These are phyloP conservation scores for Prototheca cutis DNA, from an alignment of 163 green algal genomes.

Conservation along the genomic window DNA sequence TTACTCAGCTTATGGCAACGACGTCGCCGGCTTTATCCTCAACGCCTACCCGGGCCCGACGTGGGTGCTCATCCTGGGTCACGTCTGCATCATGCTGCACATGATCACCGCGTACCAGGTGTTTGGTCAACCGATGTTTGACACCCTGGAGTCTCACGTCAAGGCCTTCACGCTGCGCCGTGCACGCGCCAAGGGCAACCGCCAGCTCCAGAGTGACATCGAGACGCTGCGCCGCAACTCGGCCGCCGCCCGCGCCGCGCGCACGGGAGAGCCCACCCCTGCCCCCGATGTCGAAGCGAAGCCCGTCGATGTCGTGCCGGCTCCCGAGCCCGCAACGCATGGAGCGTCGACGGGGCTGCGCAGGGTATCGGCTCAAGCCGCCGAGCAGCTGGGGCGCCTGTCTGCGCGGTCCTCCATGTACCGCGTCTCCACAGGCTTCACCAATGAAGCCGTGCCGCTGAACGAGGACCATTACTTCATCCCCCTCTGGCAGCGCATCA, in stretches of 20 bases:
- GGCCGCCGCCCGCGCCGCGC: neutral
- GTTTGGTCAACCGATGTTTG: neutral
- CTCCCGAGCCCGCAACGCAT: neutral
- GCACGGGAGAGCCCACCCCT: too few species aligned
- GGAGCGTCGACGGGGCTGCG: neutral
- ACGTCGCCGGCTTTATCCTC: neutral
- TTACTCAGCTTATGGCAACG: slow-evolving; percentile 2
- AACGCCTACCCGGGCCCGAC: neutral
- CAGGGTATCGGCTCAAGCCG: neutral
- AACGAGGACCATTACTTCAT: slow-evolving; percentile 5
- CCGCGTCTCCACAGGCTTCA: slow-evolving; percentile 12
- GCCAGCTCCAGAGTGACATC: neutral
- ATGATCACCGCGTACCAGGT: slow-evolving; percentile 19
- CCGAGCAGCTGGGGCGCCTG: neutral
- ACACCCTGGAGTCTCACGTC: neutral
- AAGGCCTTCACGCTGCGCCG: neutral
- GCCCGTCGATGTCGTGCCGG: neutral
- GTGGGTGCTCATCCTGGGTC: neutral
- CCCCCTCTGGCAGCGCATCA: slow-evolving; percentile 5
- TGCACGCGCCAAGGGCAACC: neutral
- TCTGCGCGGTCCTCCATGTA: slow-evolving; percentile 4
- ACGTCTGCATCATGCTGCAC: slow-evolving; percentile 20
- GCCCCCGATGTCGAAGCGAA: neutral
- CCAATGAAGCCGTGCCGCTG: slow-evolving; percentile 6
- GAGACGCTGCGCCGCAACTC: neutral